Percentiles rank a stretch among this genome's conserved stretches.
These are phyloP conservation scores for Backusella circina DNA, from an alignment of 192 early-diverging fungal species.

Conservation along the genomic window DNA sequence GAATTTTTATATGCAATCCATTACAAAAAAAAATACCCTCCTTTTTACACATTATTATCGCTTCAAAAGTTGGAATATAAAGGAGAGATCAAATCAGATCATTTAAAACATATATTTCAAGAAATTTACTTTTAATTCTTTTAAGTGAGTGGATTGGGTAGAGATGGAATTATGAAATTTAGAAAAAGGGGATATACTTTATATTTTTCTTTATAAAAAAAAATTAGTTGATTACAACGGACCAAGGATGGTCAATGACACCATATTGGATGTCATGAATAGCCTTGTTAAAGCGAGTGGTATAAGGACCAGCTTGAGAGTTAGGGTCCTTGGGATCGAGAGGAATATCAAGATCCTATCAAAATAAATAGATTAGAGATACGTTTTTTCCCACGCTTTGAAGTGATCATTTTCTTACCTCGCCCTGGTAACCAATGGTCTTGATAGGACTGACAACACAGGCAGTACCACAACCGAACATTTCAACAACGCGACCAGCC, in stretches of 20 bases:
- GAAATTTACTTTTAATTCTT: no score
- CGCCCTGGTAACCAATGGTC: constrained; percentile 73
- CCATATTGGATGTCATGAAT: constrained; percentile 96
- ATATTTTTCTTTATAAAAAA: neutral
- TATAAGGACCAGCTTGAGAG: constrained; percentile 81
- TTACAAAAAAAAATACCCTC: no score
- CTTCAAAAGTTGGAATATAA: no score
- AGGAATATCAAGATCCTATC: constrained; percentile 73
- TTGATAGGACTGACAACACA: constrained; percentile 94
- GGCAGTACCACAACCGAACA: constrained; percentile 96
- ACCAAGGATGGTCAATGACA: constrained; percentile 81
- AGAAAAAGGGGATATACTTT: neutral
- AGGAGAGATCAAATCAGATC: no score
- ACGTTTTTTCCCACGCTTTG: neutral
- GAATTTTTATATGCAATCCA: no score
- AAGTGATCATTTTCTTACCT: neutral
- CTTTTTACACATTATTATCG: no score
- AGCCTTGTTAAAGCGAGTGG: constrained; percentile 76
- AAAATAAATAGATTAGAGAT: neutral
- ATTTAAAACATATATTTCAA: no score
- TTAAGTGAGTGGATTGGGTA: neutral
- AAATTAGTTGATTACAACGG: constrained; percentile 69
- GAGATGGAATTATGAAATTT: neutral
- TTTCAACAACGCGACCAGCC: constrained; percentile 80
- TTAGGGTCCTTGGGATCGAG: constrained; percentile 77